A percentile compares a stretch with the other conserved stretches of the same genome.
phyloP scores from a whole-genome alignment of 805 yeast genomes.

The Wickerhamiella occidentalis region DNA sequence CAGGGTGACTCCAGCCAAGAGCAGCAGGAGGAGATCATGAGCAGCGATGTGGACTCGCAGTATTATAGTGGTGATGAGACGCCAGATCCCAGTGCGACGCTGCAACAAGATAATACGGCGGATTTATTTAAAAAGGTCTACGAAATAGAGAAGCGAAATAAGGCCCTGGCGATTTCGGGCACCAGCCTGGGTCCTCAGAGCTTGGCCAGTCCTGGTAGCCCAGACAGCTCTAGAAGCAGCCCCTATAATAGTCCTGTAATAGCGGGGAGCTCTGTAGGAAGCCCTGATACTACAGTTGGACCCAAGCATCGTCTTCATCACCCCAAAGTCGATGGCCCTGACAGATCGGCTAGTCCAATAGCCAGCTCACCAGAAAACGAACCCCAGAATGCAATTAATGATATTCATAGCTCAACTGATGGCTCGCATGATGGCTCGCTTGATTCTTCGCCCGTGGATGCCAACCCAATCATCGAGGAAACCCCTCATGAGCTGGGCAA shows the following conservation, averaged over 20 bases:
- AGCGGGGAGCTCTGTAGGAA: background rate
- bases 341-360: background rate
- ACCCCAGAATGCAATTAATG: background rate
- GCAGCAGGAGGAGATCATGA: background rate
- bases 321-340: background rate
- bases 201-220: no score
- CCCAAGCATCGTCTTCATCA: no score
- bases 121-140: constrained; percentile 3
- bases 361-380: background rate
- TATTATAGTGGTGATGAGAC: background rate
- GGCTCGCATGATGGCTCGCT: background rate
- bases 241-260: background rate
- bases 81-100: constrained; percentile 2
- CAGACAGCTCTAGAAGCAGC: background rate
- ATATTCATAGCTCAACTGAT: background rate
- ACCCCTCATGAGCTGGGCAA: constrained; percentile 2
- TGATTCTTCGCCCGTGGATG: background rate
- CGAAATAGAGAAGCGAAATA: background rate
- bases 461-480: constrained; percentile 2
- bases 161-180: background rate
- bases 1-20: background rate
- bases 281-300: background rate
- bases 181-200: no score
- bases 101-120: constrained; percentile 1
- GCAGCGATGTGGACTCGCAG: background rate